Base-by-base conservation (phyloP, 163 green algal species). In the Prototheca stagnorum region DNA sequence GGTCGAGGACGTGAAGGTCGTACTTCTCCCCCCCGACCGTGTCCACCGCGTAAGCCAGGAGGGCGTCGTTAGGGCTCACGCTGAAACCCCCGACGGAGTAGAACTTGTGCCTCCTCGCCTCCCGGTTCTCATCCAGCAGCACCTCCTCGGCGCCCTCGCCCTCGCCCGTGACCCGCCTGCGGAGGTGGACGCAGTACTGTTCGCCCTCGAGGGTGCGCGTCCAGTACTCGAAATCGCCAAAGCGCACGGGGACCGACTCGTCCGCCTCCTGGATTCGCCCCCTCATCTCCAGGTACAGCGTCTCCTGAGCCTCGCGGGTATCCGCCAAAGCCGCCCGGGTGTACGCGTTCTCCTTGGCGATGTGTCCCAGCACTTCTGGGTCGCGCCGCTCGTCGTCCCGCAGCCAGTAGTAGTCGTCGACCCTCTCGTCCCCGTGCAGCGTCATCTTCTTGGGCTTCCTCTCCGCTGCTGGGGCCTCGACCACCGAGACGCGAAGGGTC, bases 351-450 rank as follows among this genome's bases (percentile, higher is more conserved):
- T 93, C 79, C 15, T 50, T 67, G 58, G 36, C 14, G 36, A 43
- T n/a, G 57, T 92, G 68, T 5, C 42, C 55, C 2, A 91, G 20
- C 11, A 94, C 76, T n/a, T 61, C 54, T 1, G 62, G 53, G 47
- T 78, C 59, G 33, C 72, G 65, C 8, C 84, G 64, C 2, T 66
- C 60, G 40, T 92, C 81, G 39, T 94, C 81, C 4, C 81, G 56
- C 53, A 92, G 60, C 79, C 80, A 91, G 53, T 91, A 89, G 51
- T 81, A 91, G 2, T 58, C 49, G 36, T 92, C 81, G 12, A 57
- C 35, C 0, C 81, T 47, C 3, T 45, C 40, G 17, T 66, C 57
- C 29, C 53, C 57, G 35, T 67, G 72, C 3, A 45, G 26, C 41
- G 73, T 47, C 25, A 89, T 40, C 16, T 48, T 25, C 35, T 79